These are phyloP conservation scores for Mycena vitilis DNA, from an alignment of 768 basidiomycete species.

Conservation along the genomic window DNA sequence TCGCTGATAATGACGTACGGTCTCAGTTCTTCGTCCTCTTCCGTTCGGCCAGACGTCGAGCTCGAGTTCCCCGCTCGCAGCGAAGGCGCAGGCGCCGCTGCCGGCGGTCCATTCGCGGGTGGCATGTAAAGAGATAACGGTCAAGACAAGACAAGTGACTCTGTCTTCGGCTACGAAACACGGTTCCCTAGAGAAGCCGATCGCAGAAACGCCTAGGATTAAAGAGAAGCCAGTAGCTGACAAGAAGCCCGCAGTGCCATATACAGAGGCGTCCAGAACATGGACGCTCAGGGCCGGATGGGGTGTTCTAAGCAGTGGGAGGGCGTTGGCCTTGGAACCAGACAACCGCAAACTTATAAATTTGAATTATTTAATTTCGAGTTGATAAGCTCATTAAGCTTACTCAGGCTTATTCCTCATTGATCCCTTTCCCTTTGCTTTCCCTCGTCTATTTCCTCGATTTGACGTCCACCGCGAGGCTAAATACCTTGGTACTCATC, in stretches of 20 bases:
- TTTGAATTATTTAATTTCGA: too few species aligned
- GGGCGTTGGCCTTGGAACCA: not conserved
- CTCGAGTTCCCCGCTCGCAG: constrained; percentile 30
- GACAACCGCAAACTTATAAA: too few species aligned
- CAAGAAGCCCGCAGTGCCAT: not conserved
- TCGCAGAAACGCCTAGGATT: not conserved
- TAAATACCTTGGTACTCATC: too few species aligned
- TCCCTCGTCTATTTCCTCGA: too few species aligned
- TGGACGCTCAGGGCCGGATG: constrained; percentile 3
- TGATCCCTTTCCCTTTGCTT: too few species aligned
- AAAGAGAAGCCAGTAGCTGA: constrained; percentile 15
- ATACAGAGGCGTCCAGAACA: constrained; percentile 13
- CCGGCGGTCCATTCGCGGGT: constrained; percentile 15
- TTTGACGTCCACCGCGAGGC: too few species aligned
- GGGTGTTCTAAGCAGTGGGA: not conserved
- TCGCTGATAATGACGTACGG: constrained; percentile 83
- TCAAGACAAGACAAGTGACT: not conserved
- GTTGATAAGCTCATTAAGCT: too few species aligned
- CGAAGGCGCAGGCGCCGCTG: constrained; percentile 17
- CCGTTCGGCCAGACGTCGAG: constrained; percentile 28
- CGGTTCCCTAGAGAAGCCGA: not conserved
- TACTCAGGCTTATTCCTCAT: too few species aligned
- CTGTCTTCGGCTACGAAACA: not conserved
- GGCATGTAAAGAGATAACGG: constrained; percentile 19
- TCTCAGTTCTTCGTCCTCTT: constrained; percentile 76